Evolutionary conservation across 352 stramenopile species (phyloP).

Genomic region (Halophytophthora batemanensis): DNA sequence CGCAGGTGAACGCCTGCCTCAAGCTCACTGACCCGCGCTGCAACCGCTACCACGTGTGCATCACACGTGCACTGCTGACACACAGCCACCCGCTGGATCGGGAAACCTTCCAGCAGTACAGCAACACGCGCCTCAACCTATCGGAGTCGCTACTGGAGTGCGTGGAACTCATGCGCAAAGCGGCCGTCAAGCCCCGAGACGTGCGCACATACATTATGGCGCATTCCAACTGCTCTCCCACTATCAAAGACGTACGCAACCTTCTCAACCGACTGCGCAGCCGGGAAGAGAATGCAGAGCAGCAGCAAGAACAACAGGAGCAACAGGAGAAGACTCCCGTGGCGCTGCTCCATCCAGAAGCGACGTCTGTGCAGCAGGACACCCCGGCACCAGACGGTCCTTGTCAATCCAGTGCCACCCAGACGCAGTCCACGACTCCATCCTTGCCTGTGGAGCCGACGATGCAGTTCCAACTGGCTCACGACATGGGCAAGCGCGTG

Average conservation of each 20-base stretch:
- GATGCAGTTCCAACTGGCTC: slow-evolving; percentile 27
- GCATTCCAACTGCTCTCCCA: slow-evolving; percentile 28
- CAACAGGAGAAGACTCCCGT: too few species aligned
- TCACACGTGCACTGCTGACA: slow-evolving; percentile 27
- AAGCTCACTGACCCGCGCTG: slow-evolving; percentile 25
- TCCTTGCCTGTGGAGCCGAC: slow-evolving; percentile 12
- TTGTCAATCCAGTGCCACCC: too few species aligned
- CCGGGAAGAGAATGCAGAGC: slow-evolving; percentile 11
- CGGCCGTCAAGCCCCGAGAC: slow-evolving; percentile 29
- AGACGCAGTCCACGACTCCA: neutral
- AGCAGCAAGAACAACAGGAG: slow-evolving; percentile 3
- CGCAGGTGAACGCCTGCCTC: slow-evolving; percentile 34
- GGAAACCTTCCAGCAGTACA: slow-evolving; percentile 35
- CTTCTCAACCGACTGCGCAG: slow-evolving; percentile 22
- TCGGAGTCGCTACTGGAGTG: slow-evolving; percentile 23
- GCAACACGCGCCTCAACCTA: slow-evolving; percentile 28
- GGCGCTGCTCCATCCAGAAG: neutral
- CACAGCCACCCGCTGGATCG: slow-evolving; percentile 34
- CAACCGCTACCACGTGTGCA: slow-evolving; percentile 26
- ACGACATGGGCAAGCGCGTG: slow-evolving; percentile 22
- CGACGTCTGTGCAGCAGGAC: neutral
- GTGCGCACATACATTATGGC: slow-evolving; percentile 30
- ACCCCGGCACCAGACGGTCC: too few species aligned
- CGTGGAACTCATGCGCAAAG: slow-evolving; percentile 35
- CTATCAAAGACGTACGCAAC: slow-evolving; percentile 38